Conservation (phyloP, 2,329 filamentous ascomycete species). For the Colletotrichum melonis region DNA sequence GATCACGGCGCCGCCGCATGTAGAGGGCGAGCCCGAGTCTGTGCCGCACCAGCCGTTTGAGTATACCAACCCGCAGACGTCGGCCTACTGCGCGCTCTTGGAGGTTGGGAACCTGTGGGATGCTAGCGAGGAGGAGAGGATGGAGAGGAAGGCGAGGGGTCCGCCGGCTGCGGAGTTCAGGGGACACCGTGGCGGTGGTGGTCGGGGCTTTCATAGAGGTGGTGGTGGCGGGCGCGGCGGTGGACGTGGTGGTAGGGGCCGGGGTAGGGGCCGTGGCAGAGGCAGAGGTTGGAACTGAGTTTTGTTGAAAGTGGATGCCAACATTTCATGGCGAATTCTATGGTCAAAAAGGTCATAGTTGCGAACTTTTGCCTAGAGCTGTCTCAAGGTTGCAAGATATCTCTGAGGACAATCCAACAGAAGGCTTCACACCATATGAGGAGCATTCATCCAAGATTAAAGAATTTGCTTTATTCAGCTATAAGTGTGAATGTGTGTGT, state of each 20-base stretch:
- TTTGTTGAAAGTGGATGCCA: not conserved
- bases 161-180: constrained; percentile 57
- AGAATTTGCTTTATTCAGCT: not conserved
- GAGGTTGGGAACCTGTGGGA: constrained; percentile 82
- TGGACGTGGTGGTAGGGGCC: constrained; percentile 49
- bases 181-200: constrained; percentile 48
- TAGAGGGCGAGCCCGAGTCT: constrained; percentile 65
- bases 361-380: not conserved
- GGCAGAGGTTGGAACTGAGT: constrained; percentile 35
- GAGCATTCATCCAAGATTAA: not conserved
- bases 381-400: no score
- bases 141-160: constrained; percentile 66
- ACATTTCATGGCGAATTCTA: not conserved
- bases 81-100: constrained; percentile 82
- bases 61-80: constrained; percentile 89
- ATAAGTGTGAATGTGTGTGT: constrained; percentile 43
- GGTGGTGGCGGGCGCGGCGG: constrained; percentile 48
- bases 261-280: constrained; percentile 47
- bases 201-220: constrained; percentile 46
- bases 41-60: constrained; percentile 77
- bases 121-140: constrained; percentile 77
- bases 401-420: no score
- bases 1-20: constrained; percentile 79
- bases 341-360: not conserved
- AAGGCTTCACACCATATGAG: no score